Evolutionary conservation across 495 filamentous ascomycete species (phyloP), one percentile per base, ranked within the genome.

Genomic region (Stereocaulon alpinum): DNA sequence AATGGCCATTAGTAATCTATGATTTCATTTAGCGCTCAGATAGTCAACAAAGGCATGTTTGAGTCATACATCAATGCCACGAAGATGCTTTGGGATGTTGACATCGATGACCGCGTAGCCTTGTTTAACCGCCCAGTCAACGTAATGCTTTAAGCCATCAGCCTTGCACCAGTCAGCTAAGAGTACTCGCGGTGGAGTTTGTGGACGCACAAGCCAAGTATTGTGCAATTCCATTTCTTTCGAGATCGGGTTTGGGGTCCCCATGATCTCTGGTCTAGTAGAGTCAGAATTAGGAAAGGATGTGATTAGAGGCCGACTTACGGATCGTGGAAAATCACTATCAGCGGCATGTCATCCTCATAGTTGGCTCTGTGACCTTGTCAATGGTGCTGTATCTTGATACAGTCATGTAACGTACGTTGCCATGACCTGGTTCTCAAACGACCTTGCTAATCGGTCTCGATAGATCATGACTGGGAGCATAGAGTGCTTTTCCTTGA

Each of bases 371-470:
- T 86, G 59, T 17, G 58, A 0, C 20, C 22, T 51, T 47, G 27
- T 67, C 44, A 64, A 41, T 62, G 29, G 29, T 27, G 48, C 2
- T 14, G 12, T 40, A 37, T 70, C 64, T 3, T 77, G 61, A 20
- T 63, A 66, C 10, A 69, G 70, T 54, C 11, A 32, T 22, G 47
- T 14, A n/a, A 63, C 74, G 71, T 72, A 84, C 72, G 90, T 95
- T n/a, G 86, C 87, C 40, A 97, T 71, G 14, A 98, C 87, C 66
- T 96, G 89, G 62, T 95, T 86, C 65, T 89, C 82, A 64, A 94
- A 96, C 1, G 88, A 88, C 61, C 81, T 82, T 37, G 83, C 86
- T 4, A 95, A 78, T 3, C 72, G 69, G 20, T 85, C 81, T 4
- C 86, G 80, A 62, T 85, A 83, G 18, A 98, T 84, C 61, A 79